Percentiles rank a stretch among this genome's conserved stretches.
These are phyloP conservation scores for Fusarium vanettenii DNA, from an alignment of 2,329 filamentous ascomycete genomes.

Conservation along the genomic window DNA sequence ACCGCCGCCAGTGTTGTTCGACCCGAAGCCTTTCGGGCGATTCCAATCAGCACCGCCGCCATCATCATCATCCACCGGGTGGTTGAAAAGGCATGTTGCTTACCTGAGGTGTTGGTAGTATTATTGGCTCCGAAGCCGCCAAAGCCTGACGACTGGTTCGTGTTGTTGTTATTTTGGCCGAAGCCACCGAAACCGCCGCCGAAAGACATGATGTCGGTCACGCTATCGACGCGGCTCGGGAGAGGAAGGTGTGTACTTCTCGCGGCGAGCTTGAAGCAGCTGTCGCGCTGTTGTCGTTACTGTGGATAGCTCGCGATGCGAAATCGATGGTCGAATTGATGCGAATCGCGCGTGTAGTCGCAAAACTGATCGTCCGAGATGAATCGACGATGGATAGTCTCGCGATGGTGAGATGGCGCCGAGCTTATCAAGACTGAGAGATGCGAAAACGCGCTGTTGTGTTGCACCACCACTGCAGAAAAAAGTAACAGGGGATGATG, in stretches of 20 bases:
- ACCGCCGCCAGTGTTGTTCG: constrained; percentile 47
- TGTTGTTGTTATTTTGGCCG: constrained; percentile 63
- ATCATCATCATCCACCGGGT: constrained; percentile 30
- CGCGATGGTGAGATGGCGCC: constrained; percentile 13
- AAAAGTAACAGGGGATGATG: constrained; percentile 18
- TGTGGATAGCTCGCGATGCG: constrained; percentile 28
- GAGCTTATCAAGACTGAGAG: constrained; percentile 5
- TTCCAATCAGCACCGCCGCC: constrained; percentile 43
- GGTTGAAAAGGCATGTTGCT: constrained; percentile 46
- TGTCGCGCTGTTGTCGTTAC: constrained; percentile 34
- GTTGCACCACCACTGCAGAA: constrained; percentile 16
- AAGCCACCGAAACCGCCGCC: constrained; percentile 63
- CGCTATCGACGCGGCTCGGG: constrained; percentile 34
- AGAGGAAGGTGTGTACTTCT: constrained; percentile 24
- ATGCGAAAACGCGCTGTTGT: constrained; percentile 22
- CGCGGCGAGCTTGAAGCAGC: constrained; percentile 21
- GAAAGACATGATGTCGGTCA: constrained; percentile 63
- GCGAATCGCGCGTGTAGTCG: constrained; percentile 8
- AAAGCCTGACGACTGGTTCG: constrained; percentile 60
- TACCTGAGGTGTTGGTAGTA: constrained; percentile 63
- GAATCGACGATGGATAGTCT: background rate
- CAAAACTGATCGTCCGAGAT: constrained; percentile 8
- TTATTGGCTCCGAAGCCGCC: constrained; percentile 65
- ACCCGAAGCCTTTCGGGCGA: constrained; percentile 47
- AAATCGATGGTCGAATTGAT: constrained; percentile 29